phyloP scores from a whole-genome alignment of 129 eudicot genomes.

The Logfia minima region DNA sequence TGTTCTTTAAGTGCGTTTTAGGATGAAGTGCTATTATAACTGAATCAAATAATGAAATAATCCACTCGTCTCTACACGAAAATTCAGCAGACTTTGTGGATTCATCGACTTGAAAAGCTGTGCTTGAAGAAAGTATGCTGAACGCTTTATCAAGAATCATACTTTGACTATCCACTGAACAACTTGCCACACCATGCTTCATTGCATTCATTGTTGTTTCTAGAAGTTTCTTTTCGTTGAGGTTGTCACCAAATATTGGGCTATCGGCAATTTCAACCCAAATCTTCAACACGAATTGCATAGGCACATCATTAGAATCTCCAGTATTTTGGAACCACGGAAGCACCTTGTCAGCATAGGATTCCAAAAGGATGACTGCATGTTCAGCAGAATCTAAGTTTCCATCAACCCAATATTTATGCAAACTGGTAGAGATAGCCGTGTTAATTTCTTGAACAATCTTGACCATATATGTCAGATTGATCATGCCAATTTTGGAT shows the following conservation, averaged over 20 bases:
- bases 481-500: constrained; percentile 55
- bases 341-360: constrained; percentile 58
- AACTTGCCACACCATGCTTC: constrained; percentile 69
- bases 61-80: constrained; percentile 60
- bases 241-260: constrained; percentile 22
- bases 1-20: constrained; percentile 49
- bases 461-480: constrained; percentile 47
- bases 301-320: constrained; percentile 55
- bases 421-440: constrained; percentile 50
- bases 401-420: constrained; percentile 61
- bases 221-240: constrained; percentile 63
- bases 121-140: constrained; percentile 41
- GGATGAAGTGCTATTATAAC: constrained; percentile 73
- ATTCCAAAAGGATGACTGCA: constrained; percentile 61
- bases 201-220: constrained; percentile 62
- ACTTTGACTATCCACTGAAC: constrained; percentile 60
- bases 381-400: constrained; percentile 40
- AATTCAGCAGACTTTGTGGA: constrained; percentile 28
- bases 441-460: constrained; percentile 54
- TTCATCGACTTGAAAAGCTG: constrained; percentile 26
- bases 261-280: constrained; percentile 57
- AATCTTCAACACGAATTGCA: constrained; percentile 51
- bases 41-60: constrained; percentile 73
- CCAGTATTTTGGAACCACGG: constrained; percentile 64
- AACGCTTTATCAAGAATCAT: constrained; percentile 57